Evolutionary conservation across 768 basidiomycete genomes (phyloP), one percentile per base, ranked within the genome.

Genomic region (Exidia glandulosa): DNA sequence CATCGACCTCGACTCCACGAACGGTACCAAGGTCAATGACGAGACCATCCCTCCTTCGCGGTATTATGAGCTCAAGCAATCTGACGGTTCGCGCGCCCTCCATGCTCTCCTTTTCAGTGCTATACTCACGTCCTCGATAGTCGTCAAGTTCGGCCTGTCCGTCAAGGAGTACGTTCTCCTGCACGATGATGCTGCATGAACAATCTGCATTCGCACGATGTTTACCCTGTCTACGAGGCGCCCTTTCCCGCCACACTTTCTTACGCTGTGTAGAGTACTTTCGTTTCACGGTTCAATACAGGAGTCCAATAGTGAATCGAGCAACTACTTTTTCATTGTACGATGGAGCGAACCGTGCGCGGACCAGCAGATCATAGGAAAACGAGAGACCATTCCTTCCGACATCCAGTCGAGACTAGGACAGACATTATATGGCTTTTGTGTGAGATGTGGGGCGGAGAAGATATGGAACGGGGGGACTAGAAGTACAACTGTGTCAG

Each of bases 1-100:
- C 56, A 96, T 99, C 61, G 96, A 99, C 73, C 82, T 99, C 9
- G 94, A 99, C 66, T 96, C 94, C n/a, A 97, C 96, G 2, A 99
- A 99, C 69, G 86, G 90, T 2, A 98, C 96, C 0, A 79, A 82
- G 65, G 95, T 99, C 52, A 98, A 98, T 66, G 90, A 86, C 62
- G 81, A 87, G 66, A 73, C 79, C 55, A 87, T 98, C 62, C 96
- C 96, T 2, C 76, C 84, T 1, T 86, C 92, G 7, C 77, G 95
- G 61, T 99, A 84, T 70, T 94, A 87, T 68, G 93, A 95, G 71
- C 74, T 95, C 57, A 85, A 80, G 71, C 74, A 80, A 23, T 79
- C 83, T 29, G 93, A 95, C 71, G 86, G 92, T 94, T 61, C 59
- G 86, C 27, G 9, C 70, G 23, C 56, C 62, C 29, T 52, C 32